phyloP scores from a whole-genome alignment of 495 filamentous ascomycete species.

The Astrothelium macrocarpum region DNA sequence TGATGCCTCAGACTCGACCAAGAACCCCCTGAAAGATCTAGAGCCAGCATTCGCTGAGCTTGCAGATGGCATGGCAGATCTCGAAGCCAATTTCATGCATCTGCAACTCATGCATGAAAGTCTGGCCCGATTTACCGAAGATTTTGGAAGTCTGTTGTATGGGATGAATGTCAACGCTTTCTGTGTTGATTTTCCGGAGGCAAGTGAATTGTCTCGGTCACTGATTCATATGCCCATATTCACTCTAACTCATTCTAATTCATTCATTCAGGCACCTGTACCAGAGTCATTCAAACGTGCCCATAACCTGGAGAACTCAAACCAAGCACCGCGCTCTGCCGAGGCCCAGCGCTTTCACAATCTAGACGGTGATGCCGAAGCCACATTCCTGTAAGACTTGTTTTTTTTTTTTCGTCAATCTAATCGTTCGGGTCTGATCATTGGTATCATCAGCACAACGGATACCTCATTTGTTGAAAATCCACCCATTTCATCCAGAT shows the following conservation, averaged over 20 bases:
- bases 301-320: conserved; percentile 11
- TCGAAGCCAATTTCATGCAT: conserved; percentile 96
- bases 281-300: conserved; percentile 64
- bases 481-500: conserved; percentile 61
- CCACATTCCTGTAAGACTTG: conserved; percentile 77
- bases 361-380: conserved; percentile 49
- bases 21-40: conserved; percentile 66
- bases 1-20: conserved; percentile 19
- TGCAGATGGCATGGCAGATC: conserved; percentile 85
- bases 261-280: conserved; percentile 47
- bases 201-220: conserved; percentile 27
- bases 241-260: neutral
- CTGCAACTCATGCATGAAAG: conserved; percentile 96
- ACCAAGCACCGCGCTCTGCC: conserved; percentile 13
- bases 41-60: conserved; percentile 89
- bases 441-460: conserved; percentile 55
- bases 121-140: conserved; percentile 86
- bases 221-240: neutral
- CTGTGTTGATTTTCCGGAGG: conserved; percentile 96
- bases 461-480: conserved; percentile 93
- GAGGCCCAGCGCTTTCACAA: conserved; percentile 8
- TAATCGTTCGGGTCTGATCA: neutral
- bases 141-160: conserved; percentile 89
- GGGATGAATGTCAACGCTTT: conserved; percentile 98
- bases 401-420: neutral